These are phyloP conservation scores for Triadica sebifera DNA, from an alignment of 345 rosid genomes.

Conservation along the genomic window DNA sequence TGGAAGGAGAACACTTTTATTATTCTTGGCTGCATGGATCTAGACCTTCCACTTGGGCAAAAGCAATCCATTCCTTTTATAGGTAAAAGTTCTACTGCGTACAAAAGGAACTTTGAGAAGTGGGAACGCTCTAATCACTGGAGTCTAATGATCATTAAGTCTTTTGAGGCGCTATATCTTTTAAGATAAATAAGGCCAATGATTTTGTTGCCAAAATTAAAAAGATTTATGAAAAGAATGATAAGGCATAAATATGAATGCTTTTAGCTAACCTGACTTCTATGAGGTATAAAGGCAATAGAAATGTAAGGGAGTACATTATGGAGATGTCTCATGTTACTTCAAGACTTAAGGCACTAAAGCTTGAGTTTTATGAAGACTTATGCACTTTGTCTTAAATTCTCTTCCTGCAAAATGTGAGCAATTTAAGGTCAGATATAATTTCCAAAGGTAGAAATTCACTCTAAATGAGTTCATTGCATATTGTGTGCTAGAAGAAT, in stretches of 20 bases:
- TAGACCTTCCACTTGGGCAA: conserved; percentile 11
- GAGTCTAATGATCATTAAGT: conserved; percentile 16
- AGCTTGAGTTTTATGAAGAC: neutral
- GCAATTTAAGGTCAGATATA: neutral
- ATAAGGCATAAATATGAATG: conserved; percentile 11
- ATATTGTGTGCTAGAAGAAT: neutral
- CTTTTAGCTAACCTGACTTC: neutral
- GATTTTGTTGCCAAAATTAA: conserved; percentile 4
- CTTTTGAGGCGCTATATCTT: neutral
- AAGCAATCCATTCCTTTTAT: no score
- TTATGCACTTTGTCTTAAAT: neutral
- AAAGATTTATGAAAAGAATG: conserved; percentile 13
- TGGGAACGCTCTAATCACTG: conserved; percentile 11
- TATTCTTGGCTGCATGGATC: conserved; percentile 1
- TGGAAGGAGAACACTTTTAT: conserved; percentile 9
- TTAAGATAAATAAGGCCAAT: neutral
- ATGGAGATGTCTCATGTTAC: neutral
- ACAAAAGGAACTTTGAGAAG: neutral
- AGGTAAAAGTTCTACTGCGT: neutral
- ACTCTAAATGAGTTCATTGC: neutral
- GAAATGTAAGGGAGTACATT: no score
- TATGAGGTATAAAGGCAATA: neutral
- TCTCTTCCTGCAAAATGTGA: neutral
- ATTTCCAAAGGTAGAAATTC: neutral
- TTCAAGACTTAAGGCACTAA: neutral